A percentile compares a stretch with the other conserved stretches of the same genome.
Evolutionary conservation across 2,329 filamentous ascomycete genomes (phyloP).

Genomic region (Fusarium fujikuroi): DNA sequence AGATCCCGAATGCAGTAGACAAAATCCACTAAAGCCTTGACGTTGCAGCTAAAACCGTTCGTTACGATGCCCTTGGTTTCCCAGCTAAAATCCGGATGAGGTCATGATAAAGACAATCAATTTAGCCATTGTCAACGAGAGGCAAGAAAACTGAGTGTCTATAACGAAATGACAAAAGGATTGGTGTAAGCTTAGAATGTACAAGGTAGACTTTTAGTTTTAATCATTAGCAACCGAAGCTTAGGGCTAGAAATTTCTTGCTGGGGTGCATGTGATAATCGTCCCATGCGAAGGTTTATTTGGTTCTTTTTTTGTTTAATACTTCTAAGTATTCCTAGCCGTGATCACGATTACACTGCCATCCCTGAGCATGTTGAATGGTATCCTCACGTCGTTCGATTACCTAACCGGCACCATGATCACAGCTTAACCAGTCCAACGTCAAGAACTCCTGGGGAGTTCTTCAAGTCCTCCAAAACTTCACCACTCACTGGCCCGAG

Average conservation of each 20-base stretch:
- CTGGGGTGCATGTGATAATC: not conserved
- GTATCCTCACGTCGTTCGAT: not conserved
- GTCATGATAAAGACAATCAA: conserved; percentile 20
- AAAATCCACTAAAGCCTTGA: conserved; percentile 12
- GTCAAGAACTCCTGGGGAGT: conserved; percentile 64
- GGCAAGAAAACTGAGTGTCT: not conserved
- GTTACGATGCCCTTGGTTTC: conserved; percentile 12
- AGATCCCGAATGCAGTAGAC: conserved; percentile 21
- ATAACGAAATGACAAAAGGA: not conserved
- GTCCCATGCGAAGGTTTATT: not conserved
- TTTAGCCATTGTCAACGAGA: not conserved
- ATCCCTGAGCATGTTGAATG: not conserved
- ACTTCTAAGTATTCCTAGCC: not conserved
- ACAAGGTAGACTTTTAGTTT: not conserved
- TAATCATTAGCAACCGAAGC: too few relatives aligned
- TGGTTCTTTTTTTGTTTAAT: not conserved
- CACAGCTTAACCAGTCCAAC: conserved; percentile 63
- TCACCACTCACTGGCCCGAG: conserved; percentile 71
- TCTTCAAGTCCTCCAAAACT: conserved; percentile 60
- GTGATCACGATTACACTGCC: not conserved
- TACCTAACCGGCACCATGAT: not conserved
- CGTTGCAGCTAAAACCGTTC: conserved; percentile 13
- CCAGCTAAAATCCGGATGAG: conserved; percentile 22
- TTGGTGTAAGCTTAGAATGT: not conserved
- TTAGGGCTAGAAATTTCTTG: not conserved